These are phyloP conservation scores for Neonothopanus nambi DNA, from an alignment of 1,284 basidiomycete genomes.

Conservation along the genomic window DNA sequence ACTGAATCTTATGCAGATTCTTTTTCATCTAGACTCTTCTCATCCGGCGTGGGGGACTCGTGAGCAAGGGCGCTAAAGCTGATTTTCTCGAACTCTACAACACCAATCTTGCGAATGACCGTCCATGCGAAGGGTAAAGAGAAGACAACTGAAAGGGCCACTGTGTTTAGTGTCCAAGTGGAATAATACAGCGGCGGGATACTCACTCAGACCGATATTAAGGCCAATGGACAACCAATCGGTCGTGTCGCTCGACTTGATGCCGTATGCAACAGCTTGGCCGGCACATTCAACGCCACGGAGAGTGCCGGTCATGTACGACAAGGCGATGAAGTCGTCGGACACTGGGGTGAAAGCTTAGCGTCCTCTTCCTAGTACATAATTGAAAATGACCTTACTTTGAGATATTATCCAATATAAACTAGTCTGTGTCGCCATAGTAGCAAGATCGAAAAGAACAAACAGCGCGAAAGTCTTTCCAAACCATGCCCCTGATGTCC, in stretches of 20 bases:
- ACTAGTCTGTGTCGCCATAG: constrained; percentile 33
- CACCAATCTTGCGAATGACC: constrained; percentile 31
- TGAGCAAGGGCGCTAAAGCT: constrained; percentile 8
- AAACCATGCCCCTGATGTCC: constrained; percentile 31
- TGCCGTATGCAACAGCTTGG: constrained; percentile 34
- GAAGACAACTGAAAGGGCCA: constrained; percentile 25
- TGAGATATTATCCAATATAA: constrained; percentile 34
- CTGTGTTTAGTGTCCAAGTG: background rate
- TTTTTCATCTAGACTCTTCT: constrained; percentile 12
- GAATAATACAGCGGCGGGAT: background rate
- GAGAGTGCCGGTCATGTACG: constrained; percentile 35
- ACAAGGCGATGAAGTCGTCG: constrained; percentile 32
- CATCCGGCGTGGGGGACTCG: background rate
- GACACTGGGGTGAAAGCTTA: constrained; percentile 26
- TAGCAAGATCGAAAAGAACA: constrained; percentile 32
- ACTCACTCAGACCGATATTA: constrained; percentile 32
- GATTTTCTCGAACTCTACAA: constrained; percentile 26
- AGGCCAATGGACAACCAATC: constrained; percentile 35
- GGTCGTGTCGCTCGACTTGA: constrained; percentile 33
- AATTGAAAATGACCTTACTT: constrained; percentile 23
- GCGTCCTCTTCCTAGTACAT: background rate
- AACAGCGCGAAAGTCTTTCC: constrained; percentile 31
- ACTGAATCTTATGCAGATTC: background rate
- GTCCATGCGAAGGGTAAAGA: constrained; percentile 32
- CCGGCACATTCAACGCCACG: constrained; percentile 35